Evolutionary conservation across 2,329 filamentous ascomycete genomes (phyloP), one percentile per base, ranked within the genome.

Genomic region (Xylariaceae sp.): DNA sequence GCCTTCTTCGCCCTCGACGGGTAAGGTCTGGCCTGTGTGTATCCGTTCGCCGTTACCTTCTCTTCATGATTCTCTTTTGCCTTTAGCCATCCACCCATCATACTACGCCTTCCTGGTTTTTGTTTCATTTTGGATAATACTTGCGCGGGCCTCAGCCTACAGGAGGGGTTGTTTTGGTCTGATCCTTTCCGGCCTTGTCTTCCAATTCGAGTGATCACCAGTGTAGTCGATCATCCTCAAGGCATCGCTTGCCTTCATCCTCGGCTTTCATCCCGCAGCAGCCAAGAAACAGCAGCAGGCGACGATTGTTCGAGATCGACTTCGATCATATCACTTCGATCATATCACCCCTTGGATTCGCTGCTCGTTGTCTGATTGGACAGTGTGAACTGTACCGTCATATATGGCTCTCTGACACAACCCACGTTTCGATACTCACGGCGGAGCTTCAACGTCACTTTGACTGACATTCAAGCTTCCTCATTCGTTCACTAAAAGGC

Each of bases 381-480:
- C 21, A 34, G 29, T 25, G 36, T 31, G 26, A 34, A 33, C 27
- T 19, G 26, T 37, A 36, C 29, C 35, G 35, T 47, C 35, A 45
- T 43, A 40, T 21, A 37, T 9, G 24, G 26, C 31, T 15, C 36
- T 33, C 37, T 51, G 49, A 53, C 27, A 50, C 50, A 43, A 19
- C 29, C 40, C 28, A 33, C 28, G 45, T 49, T 53, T 53, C 47
- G 45, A 32, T 22, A 38, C 32, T 26, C 16, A 19, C 31, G 29
- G 33, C 16, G 23, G 27, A n/a, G n/a, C 19, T 35, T 26, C 21
- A 35, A n/a, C 36, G 25, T 15, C 22, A 15, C 13, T 26, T 21
- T n/a, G 18, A 22, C 14, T 17, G 36, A 29, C 5, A 21, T 29
- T 35, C 24, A 33, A 26, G 24, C 5, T n/a, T 29, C 24, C 26